phyloP scores from a whole-genome alignment of 768 basidiomycete species.

The Tephrocybe sp. region DNA sequence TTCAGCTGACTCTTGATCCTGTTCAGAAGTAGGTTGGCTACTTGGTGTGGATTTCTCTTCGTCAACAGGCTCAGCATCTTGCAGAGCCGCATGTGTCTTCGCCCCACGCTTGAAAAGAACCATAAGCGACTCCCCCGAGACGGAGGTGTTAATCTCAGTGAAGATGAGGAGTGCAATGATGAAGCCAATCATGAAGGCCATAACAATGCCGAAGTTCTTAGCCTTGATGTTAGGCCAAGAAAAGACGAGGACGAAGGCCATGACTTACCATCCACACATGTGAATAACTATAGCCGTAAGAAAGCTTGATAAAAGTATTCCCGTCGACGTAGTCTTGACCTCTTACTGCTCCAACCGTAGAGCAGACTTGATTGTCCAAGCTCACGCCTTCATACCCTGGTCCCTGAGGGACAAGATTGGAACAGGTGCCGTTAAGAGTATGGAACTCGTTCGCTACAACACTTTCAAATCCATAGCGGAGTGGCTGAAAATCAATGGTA shows the following conservation, averaged over 20 bases:
- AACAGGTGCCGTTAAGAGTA: slow-evolving; percentile 58
- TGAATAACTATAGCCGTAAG: slow-evolving; percentile 43
- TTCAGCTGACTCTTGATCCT: slow-evolving; percentile 21
- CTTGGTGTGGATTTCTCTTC: slow-evolving; percentile 28
- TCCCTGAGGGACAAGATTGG: slow-evolving; percentile 58
- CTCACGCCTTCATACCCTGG: slow-evolving; percentile 56
- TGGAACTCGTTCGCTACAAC: slow-evolving; percentile 83
- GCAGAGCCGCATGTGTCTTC: slow-evolving; percentile 23
- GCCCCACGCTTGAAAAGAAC: slow-evolving; percentile 67
- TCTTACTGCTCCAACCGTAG: slow-evolving; percentile 59
- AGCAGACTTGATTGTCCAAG: slow-evolving; percentile 72
- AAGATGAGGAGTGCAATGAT: slow-evolving; percentile 51
- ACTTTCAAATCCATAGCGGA: slow-evolving; percentile 72
- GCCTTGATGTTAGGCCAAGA: background rate
- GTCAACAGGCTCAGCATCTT: slow-evolving; percentile 30
- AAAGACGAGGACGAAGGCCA: background rate
- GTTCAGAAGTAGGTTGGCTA: slow-evolving; percentile 7
- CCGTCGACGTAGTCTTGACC: slow-evolving; percentile 66
- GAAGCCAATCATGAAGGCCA: slow-evolving; percentile 66
- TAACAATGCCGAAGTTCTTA: slow-evolving; percentile 67
- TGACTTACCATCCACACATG: slow-evolving; percentile 41
- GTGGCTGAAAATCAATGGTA: slow-evolving; percentile 39
- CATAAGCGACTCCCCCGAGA: slow-evolving; percentile 35
- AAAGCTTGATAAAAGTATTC: slow-evolving; percentile 43
- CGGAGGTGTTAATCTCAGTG: slow-evolving; percentile 48